A percentile compares a stretch with the other conserved stretches of the same genome.
Conservation (phyloP, 768 basidiomycete genomes). For the Mycena pura region DNA sequence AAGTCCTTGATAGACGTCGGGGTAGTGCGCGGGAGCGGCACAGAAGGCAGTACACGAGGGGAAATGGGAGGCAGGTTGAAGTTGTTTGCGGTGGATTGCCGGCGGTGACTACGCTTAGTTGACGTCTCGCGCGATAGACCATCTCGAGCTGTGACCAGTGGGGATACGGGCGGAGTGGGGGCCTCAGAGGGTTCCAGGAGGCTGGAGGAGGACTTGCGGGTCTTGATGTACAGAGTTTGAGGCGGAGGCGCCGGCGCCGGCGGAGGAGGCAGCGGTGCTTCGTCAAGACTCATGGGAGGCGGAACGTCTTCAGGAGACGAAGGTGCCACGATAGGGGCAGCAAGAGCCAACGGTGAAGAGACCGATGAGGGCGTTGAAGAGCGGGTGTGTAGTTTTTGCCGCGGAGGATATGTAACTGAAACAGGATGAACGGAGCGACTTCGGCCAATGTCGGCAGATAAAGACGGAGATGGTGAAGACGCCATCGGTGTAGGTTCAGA, state of each 20-base stretch:
- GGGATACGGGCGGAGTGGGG: slow-evolving; percentile 80
- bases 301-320: slow-evolving; percentile 63
- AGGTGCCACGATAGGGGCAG: slow-evolving; percentile 82
- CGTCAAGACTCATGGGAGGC: slow-evolving; percentile 73
- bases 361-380: slow-evolving; percentile 90
- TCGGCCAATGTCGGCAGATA: slow-evolving; percentile 36
- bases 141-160: slow-evolving; percentile 50
- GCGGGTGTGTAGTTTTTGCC: slow-evolving; percentile 69
- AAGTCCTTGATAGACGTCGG: slow-evolving; percentile 98
- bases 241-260: too few species aligned
- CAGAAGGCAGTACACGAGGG: slow-evolving; percentile 82
- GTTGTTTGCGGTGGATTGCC: slow-evolving; percentile 75
- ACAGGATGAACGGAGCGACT: slow-evolving; percentile 24
- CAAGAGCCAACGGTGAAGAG: slow-evolving; percentile 85
- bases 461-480: slow-evolving; percentile 47
- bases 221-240: slow-evolving; percentile 52
- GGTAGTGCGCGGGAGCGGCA: slow-evolving; percentile 78
- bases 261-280: slow-evolving; percentile 36
- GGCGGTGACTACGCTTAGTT: slow-evolving; percentile 65
- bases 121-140: slow-evolving; percentile 53
- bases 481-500: slow-evolving; percentile 77
- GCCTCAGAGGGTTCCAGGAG: slow-evolving; percentile 69
- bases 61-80: slow-evolving; percentile 72
- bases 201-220: slow-evolving; percentile 71
- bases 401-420: slow-evolving; percentile 35